Evolutionary conservation across 2,329 filamentous ascomycete genomes (phyloP), one percentile per base, ranked within the genome.

Genomic region (Aspergillus vadensis): DNA sequence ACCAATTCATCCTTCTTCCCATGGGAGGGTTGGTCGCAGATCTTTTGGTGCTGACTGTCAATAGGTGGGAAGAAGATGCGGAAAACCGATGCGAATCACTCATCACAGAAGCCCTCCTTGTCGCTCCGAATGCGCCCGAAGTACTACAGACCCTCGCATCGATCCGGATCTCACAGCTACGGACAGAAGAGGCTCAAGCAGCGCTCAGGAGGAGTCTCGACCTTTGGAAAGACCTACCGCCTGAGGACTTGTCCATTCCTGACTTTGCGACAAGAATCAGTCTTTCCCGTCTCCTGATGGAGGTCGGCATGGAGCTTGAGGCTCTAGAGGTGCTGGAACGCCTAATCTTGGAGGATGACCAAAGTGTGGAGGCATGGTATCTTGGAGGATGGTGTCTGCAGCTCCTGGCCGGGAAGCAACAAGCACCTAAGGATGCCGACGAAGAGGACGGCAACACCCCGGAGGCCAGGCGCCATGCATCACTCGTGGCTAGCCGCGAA

Each of bases 291-390:
- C 81, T 99, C 65, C 81, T 99, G 52, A 93, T 99, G 84, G 95
- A 98, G 78, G 91, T 92, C 15, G 88, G 88, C 64, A 86, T 97
- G 86, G 89, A 96, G 75, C 85, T 89, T 54, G 89, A 94, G 63
- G 94, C 95, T 0, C 85, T 96, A 60, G 86, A 90, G 59, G 92
- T 98, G 3, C 81, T 97, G 57, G 91, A 97, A 73, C 83, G 91
- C 57, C 81, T 99, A 56, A 86, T 96, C 41, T 82, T 85, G 38
- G 95, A 99, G 74, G 94, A 99, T 67, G 96, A 99, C 73, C 85
- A 90, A 72, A 97, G 94, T 74, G 91, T 99, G 19, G 95, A 99
- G 78, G 90, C 91, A 17, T 97, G 93, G 92, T 99, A 99, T 78
- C 83, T 99, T 5, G 95, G 95, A 47, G 96, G 95, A 4, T 98